Percentiles rank a stretch among this genome's conserved stretches.
phyloP scores from a whole-genome alignment of 768 basidiomycete species.

The Tylopilus subfusipes region DNA sequence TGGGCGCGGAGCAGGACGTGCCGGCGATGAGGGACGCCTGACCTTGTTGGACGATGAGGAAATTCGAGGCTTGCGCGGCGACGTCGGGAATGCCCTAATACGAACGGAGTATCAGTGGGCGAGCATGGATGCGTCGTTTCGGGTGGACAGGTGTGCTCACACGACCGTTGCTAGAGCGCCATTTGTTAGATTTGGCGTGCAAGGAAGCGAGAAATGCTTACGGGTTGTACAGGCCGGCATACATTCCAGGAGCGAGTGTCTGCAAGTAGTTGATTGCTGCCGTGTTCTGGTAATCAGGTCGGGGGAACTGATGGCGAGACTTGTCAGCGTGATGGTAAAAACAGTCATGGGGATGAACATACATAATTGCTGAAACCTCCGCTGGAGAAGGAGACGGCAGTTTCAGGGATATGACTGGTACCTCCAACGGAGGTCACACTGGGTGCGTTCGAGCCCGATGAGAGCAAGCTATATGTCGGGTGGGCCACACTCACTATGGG shows the following conservation, averaged over 20 bases:
- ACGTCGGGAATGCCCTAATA: conserved; percentile 63
- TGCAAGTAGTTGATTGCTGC: conserved; percentile 45
- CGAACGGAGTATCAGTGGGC: background rate
- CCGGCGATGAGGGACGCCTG: conserved; percentile 43
- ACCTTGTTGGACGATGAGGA: conserved; percentile 47
- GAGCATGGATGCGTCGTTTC: too few species aligned
- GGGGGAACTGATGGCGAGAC: conserved; percentile 39
- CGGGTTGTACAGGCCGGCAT: conserved; percentile 59
- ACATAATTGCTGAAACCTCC: conserved; percentile 75
- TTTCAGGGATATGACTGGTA: conserved; percentile 57
- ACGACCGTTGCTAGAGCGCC: conserved; percentile 44
- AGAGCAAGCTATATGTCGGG: background rate
- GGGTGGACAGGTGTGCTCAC: conserved; percentile 33
- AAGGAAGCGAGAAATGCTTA: conserved; percentile 26
- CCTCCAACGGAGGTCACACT: conserved; percentile 76
- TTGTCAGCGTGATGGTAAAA: conserved; percentile 4
- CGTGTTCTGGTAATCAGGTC: conserved; percentile 51
- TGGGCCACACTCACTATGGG: conserved; percentile 41
- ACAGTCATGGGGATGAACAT: conserved; percentile 7
- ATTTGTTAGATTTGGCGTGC: background rate
- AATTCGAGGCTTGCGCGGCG: conserved; percentile 52
- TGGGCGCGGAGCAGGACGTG: conserved; percentile 63
- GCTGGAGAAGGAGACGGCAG: conserved; percentile 58
- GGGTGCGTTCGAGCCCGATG: background rate
- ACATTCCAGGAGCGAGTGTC: conserved; percentile 44